Evolutionary conservation across 2,329 filamentous ascomycete species (phyloP).

Genomic region (Fusarium napiforme): DNA sequence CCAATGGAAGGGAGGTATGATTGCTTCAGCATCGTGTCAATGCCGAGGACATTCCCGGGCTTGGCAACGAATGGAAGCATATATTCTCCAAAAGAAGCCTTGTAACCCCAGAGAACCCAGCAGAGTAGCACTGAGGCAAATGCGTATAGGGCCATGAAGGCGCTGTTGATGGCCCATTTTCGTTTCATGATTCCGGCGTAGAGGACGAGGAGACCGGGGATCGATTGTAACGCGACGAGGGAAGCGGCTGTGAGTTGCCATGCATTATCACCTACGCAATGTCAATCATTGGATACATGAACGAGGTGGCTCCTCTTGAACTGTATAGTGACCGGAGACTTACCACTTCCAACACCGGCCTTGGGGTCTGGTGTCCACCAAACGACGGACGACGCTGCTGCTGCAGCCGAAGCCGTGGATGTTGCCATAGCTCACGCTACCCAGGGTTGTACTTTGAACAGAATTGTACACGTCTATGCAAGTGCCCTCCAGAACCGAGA

Average conservation of each 20-base stretch:
- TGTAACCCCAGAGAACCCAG: constrained; percentile 1
- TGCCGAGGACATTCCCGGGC: not conserved
- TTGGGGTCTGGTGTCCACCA: constrained; percentile 2
- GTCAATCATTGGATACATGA: not conserved
- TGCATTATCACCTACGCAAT: not conserved
- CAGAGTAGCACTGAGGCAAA: not conserved
- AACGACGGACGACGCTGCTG: not conserved
- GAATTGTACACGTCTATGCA: too few species aligned
- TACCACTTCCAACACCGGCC: not conserved
- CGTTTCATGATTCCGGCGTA: not conserved
- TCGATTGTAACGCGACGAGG: not conserved
- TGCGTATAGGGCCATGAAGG: not conserved
- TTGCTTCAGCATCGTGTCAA: not conserved
- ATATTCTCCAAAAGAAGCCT: not conserved
- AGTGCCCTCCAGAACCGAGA: too few species aligned
- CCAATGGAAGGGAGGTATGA: not conserved
- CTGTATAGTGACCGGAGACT: too few species aligned
- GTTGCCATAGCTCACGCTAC: not conserved
- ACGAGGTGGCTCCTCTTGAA: too few species aligned
- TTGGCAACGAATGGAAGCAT: not conserved
- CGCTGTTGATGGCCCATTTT: not conserved
- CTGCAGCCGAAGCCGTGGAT: not conserved
- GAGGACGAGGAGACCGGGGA: not conserved
- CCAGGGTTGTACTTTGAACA: too few species aligned
- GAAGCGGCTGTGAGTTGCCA: constrained; percentile 2